Evolutionary conservation across 208 protist species (phyloP), one percentile per base, ranked within the genome.

Genomic region (Wallacemonas rigidus): DNA sequence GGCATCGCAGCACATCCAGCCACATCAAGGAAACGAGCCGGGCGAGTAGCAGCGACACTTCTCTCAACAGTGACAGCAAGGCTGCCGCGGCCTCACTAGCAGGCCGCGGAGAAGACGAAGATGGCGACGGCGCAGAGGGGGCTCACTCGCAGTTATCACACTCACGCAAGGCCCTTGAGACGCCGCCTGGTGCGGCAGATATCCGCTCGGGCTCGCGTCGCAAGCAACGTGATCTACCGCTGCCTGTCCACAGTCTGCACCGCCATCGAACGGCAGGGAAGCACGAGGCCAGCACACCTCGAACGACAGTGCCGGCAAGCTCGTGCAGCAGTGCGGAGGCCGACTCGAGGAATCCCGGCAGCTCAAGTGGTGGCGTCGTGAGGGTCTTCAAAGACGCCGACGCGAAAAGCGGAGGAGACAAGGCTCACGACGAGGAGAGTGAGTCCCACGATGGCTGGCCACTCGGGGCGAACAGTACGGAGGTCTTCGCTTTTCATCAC

Each of bases 401-500:
- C 7, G 43, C 17, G 2, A 50, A 17, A 35, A 7, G 8, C 36
- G 38, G n/a, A 5, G 56, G 14, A 38, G 38, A 62, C 36, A 17
- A 65, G 14, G 60, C 44, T 6, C 1, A 51, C n/a, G 43, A 65
- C n/a, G 60, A 51, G 8, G 15, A 65, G 7, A 63, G 36, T 9
- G 41, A 57, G 5, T 57, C 9, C 15, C 15, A 39, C 36, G 56
- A 5, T 5, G 15, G 38, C 43, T 15, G 39, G 40, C 60, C 60
- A n/a, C 60, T 38, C 15, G 60, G 44, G 5, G 3, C 51, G 43
- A 65, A 65, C 43, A 65, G 4, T 6, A 65, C 60, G 60, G 60
- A 65, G 43, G 50, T 65, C 60, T 65, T 65, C 1, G 60, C 60
- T 2, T 50, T 50, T 26, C 60, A 65, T n/a, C 60, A 65, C 41